These are phyloP conservation scores for Eucalyptus brandiana DNA, from an alignment of 345 rosid genomes.

Conservation along the genomic window DNA sequence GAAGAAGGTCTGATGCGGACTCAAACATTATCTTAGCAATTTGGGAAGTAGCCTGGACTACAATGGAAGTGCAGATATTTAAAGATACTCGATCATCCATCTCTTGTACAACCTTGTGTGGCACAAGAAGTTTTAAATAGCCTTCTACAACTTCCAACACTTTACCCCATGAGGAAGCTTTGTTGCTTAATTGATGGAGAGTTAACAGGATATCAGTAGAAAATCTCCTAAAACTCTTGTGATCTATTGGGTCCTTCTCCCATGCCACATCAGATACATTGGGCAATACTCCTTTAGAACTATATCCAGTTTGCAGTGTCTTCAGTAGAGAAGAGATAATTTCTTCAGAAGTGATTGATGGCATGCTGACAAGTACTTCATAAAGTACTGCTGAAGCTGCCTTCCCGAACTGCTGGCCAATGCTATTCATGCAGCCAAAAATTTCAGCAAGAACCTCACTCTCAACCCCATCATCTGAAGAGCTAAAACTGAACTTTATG, in stretches of 20 bases:
- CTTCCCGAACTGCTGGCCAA: slow-evolving; percentile 79
- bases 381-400: slow-evolving; percentile 65
- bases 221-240: slow-evolving; percentile 67
- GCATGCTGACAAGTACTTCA: slow-evolving; percentile 51
- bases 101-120: slow-evolving; percentile 42
- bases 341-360: slow-evolving; percentile 59
- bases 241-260: slow-evolving; percentile 58
- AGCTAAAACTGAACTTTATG: slow-evolving; percentile 22
- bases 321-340: slow-evolving; percentile 61
- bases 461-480: slow-evolving; percentile 28
- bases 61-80: slow-evolving; percentile 27
- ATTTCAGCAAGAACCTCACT: slow-evolving; percentile 56
- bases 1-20: slow-evolving; percentile 65
- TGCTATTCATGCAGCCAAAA: slow-evolving; percentile 39
- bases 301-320: slow-evolving; percentile 73
- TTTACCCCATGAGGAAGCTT: slow-evolving; percentile 70
- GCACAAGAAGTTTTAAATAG: slow-evolving; percentile 66
- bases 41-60: slow-evolving; percentile 79
- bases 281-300: slow-evolving; percentile 14
- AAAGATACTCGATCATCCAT: slow-evolving; percentile 27
- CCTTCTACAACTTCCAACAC: slow-evolving; percentile 50
- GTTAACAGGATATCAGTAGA: slow-evolving; percentile 64
- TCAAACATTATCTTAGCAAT: slow-evolving; percentile 80
- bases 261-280: slow-evolving; percentile 23
- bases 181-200: slow-evolving; percentile 44